phyloP scores from a whole-genome alignment of 805 yeast genomes.

The Zygosaccharomyces lentus region DNA sequence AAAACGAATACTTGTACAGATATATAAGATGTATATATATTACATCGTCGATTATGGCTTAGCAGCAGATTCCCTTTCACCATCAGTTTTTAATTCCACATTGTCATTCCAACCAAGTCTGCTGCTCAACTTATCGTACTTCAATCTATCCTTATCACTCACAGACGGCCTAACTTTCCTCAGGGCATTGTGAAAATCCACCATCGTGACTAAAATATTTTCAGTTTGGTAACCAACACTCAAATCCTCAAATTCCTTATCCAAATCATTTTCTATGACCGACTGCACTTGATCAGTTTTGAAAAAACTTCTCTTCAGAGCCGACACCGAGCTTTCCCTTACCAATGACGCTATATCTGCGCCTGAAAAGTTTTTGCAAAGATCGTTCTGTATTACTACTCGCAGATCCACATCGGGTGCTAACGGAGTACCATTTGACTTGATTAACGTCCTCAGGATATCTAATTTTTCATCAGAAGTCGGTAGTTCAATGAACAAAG shows the following conservation, averaged over 20 bases:
- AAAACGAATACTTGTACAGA: not conserved
- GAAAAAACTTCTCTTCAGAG: slow-evolving; percentile 73
- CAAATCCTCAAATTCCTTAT: slow-evolving; percentile 39
- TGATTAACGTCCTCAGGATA: slow-evolving; percentile 71
- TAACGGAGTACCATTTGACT: slow-evolving; percentile 72
- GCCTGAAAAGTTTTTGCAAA: slow-evolving; percentile 89
- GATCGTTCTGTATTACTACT: slow-evolving; percentile 63
- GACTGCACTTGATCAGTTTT: slow-evolving; percentile 41
- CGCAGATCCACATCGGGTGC: slow-evolving; percentile 55
- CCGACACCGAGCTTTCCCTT: slow-evolving; percentile 89
- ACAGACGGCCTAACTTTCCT: slow-evolving; percentile 83
- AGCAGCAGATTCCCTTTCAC: not conserved
- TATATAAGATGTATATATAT: not conserved
- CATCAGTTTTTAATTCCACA: slow-evolving; percentile 28
- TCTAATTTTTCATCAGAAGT: slow-evolving; percentile 71
- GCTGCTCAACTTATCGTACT: slow-evolving; percentile 69
- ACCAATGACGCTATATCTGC: slow-evolving; percentile 92
- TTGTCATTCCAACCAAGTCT: slow-evolving; percentile 68
- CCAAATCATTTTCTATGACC: slow-evolving; percentile 45
- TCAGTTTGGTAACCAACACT: slow-evolving; percentile 32
- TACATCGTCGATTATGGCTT: not conserved
- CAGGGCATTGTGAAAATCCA: slow-evolving; percentile 71
- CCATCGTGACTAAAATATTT: slow-evolving; percentile 51
- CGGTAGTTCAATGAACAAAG: slow-evolving; percentile 87
- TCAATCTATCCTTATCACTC: slow-evolving; percentile 72